These are phyloP conservation scores for Russula lepida DNA, from an alignment of 768 basidiomycete genomes.

Conservation along the genomic window DNA sequence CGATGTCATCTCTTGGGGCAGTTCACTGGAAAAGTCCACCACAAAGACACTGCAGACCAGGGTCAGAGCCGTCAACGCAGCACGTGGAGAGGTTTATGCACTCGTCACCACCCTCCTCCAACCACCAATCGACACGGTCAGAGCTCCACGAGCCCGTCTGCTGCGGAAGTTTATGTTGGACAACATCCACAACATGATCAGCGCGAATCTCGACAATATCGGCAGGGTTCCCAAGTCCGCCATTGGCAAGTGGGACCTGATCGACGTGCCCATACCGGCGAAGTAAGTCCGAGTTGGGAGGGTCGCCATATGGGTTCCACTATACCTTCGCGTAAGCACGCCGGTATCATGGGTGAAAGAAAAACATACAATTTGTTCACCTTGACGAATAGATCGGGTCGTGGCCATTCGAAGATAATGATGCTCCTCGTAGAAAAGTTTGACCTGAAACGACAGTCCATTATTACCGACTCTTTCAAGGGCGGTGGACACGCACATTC, in stretches of 20 bases:
- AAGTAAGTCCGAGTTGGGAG: conserved; percentile 88
- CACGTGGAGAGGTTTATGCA: conserved; percentile 31
- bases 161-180: conserved; percentile 21
- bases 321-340: conserved; percentile 25
- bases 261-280: conserved; percentile 93
- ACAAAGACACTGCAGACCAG: conserved; percentile 42
- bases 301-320: conserved; percentile 96
- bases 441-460: conserved; percentile 45
- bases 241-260: conserved; percentile 44
- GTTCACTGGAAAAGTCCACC: conserved; percentile 41
- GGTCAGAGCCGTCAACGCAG: neutral
- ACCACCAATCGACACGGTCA: conserved; percentile 86
- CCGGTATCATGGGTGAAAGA: neutral
- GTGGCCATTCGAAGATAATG: conserved; percentile 67
- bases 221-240: conserved; percentile 58
- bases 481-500: conserved; percentile 50
- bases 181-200: conserved; percentile 49
- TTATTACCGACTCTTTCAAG: neutral
- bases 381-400: conserved; percentile 61
- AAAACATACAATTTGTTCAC: conserved; percentile 78
- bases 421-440: conserved; percentile 70
- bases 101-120: conserved; percentile 89
- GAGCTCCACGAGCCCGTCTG: conserved; percentile 20
- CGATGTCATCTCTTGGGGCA: conserved; percentile 52
- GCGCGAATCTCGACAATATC: conserved; percentile 75